Percentiles rank a stretch among this genome's conserved stretches.
These are phyloP conservation scores for Monilinia fructicola DNA, from an alignment of 2,329 filamentous ascomycete species.

Conservation along the genomic window DNA sequence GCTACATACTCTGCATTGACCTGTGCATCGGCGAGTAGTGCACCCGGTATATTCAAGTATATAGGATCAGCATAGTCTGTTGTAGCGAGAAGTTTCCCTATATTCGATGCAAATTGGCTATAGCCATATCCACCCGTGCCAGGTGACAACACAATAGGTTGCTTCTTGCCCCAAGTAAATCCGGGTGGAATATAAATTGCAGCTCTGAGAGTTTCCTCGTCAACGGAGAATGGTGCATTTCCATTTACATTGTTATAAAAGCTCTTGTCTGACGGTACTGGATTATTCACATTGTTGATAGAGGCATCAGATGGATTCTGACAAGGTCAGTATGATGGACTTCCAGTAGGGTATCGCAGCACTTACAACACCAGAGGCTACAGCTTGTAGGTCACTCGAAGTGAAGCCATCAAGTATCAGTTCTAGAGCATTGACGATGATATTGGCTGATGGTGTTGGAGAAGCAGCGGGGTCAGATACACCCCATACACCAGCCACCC, in stretches of 20 bases:
- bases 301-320: not conserved
- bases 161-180: conserved; percentile 49
- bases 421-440: conserved; percentile 26
- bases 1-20: conserved; percentile 55
- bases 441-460: conserved; percentile 24
- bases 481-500: conserved; percentile 22
- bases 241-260: conserved; percentile 29
- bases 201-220: conserved; percentile 48
- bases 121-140: conserved; percentile 53
- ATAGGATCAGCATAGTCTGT: conserved; percentile 49
- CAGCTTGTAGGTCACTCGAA: conserved; percentile 25
- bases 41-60: conserved; percentile 55
- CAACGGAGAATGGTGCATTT: conserved; percentile 51
- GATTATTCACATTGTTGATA: not conserved
- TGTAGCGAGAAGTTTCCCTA: conserved; percentile 49
- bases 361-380: conserved; percentile 17
- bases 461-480: conserved; percentile 16
- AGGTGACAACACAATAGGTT: conserved; percentile 53
- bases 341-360: no score
- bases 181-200: conserved; percentile 52
- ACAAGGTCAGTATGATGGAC: not conserved
- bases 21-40: conserved; percentile 50
- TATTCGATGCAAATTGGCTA: conserved; percentile 42
- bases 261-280: conserved; percentile 25
- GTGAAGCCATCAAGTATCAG: conserved; percentile 29